Percentiles rank a stretch among this genome's conserved stretches.
Conservation (phyloP, 2,329 filamentous ascomycete species). For the Talaromyces sp. region DNA sequence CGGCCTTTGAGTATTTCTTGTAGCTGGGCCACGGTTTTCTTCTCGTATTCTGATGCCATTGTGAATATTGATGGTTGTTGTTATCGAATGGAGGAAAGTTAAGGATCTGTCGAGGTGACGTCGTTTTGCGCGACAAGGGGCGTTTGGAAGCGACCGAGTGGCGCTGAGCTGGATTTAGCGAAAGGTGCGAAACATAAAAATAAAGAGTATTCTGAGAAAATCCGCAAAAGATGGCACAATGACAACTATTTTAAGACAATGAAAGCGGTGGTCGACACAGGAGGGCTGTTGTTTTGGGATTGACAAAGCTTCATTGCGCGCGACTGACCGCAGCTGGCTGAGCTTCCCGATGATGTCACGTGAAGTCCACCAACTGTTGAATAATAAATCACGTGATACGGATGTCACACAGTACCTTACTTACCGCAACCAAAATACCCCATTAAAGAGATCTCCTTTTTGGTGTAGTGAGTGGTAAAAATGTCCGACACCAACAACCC, state of each 20-base stretch:
- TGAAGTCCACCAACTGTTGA: background rate
- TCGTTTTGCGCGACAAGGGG: constrained; percentile 12
- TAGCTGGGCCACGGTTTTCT: constrained; percentile 50
- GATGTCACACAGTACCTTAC: no score
- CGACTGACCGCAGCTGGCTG: background rate
- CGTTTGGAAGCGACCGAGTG: constrained; percentile 7
- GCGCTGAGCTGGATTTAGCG: background rate
- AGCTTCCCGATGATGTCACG: constrained; percentile 5
- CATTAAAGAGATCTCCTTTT: no score
- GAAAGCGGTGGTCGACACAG: background rate
- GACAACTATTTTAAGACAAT: background rate
- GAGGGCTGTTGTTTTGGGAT: constrained; percentile 1
- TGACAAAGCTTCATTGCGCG: constrained; percentile 6
- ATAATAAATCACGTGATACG: no score
- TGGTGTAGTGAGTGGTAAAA: no score
- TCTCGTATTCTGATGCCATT: constrained; percentile 47
- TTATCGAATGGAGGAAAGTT: background rate
- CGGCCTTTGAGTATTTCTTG: constrained; percentile 50
- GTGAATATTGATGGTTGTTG: background rate
- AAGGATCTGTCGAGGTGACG: constrained; percentile 7
- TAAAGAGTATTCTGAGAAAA: no score
- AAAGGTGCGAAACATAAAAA: background rate
- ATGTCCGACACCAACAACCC: background rate
- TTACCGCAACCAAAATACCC: no score
- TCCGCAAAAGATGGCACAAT: background rate